Conservation (phyloP, 495 filamentous ascomycete species). For the Pyrenula massariospora region DNA sequence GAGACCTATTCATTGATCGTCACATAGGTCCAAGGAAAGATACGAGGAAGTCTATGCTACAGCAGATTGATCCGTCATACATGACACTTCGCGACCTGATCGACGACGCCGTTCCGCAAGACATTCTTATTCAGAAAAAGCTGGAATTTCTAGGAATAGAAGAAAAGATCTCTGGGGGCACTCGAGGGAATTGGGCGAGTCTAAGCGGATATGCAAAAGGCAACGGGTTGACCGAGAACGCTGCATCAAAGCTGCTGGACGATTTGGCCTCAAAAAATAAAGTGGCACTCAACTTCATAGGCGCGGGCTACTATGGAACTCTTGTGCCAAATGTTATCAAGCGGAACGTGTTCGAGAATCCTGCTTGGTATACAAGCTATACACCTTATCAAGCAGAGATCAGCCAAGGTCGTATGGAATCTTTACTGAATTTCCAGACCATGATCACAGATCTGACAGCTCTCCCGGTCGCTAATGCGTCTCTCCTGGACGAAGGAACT, state of each 20-base stretch:
- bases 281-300: constrained; percentile 55
- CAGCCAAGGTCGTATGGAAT: constrained; percentile 88
- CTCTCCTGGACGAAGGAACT: constrained; percentile 85
- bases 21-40: constrained; percentile 83
- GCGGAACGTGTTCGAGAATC: constrained; percentile 86
- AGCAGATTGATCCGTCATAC: constrained; percentile 63
- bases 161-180: constrained; percentile 20
- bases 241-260: constrained; percentile 38
- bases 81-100: constrained; percentile 78
- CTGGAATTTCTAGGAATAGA: constrained; percentile 18
- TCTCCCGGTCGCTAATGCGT: constrained; percentile 87
- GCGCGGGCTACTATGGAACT: constrained; percentile 80
- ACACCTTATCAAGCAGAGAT: constrained; percentile 98
- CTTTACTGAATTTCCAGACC: constrained; percentile 94
- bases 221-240: constrained; percentile 57
- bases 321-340: constrained; percentile 85
- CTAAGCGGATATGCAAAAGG: constrained; percentile 36
- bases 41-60: constrained; percentile 69
- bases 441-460: constrained; percentile 83
- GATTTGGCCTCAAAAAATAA: constrained; percentile 57
- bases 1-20: constrained; percentile 79
- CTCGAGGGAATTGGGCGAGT: constrained; percentile 26
- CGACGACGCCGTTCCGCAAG: constrained; percentile 67
- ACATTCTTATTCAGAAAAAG: constrained; percentile 64
- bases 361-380: constrained; percentile 98